A percentile compares a stretch with the other conserved stretches of the same genome.
Conservation (phyloP, 2,329 filamentous ascomycete genomes). For the Sporothrix schenckii region DNA sequence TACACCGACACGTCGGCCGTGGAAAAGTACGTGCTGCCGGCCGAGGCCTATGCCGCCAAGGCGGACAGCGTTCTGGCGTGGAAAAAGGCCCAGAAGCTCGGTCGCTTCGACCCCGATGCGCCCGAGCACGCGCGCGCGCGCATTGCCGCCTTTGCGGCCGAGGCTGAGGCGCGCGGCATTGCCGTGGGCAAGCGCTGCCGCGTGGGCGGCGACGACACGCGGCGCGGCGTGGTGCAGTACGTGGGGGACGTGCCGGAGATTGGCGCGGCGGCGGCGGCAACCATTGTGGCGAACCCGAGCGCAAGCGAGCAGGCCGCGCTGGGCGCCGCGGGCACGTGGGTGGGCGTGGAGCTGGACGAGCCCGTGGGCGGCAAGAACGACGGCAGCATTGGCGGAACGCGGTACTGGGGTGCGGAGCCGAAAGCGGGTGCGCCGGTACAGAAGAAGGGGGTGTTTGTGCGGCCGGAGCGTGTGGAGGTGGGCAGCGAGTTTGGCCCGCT, state of each 20-base stretch:
- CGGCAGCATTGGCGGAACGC: conserved; percentile 62
- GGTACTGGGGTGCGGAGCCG: conserved; percentile 71
- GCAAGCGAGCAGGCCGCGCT: conserved; percentile 11
- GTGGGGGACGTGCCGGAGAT: conserved; percentile 77
- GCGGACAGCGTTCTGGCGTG: conserved; percentile 88
- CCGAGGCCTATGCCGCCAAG: conserved; percentile 81
- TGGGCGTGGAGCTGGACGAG: conserved; percentile 76
- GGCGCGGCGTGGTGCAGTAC: conserved; percentile 71
- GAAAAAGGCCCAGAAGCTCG: conserved; percentile 95
- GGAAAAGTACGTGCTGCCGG: conserved; percentile 88
- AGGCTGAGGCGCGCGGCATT: conserved; percentile 71
- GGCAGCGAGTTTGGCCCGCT: conserved; percentile 69
- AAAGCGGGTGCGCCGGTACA: conserved; percentile 43
- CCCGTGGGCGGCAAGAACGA: conserved; percentile 84
- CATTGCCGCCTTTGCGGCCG: conserved; percentile 66
- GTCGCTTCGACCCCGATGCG: conserved; percentile 88
- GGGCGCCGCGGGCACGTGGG: conserved; percentile 60
- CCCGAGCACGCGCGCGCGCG: conserved; percentile 73
- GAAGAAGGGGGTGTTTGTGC: conserved; percentile 77
- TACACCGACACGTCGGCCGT: conserved; percentile 80
- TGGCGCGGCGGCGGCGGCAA: conserved; percentile 25
- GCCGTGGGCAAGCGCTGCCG: conserved; percentile 64
- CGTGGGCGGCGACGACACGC: conserved; percentile 67
- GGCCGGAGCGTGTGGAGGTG: conserved; percentile 75
- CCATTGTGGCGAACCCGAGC: conserved; percentile 22